Evolutionary conservation across 2,329 filamentous ascomycete genomes (phyloP), one percentile per base, ranked within the genome.

Genomic region (Colletotrichum gigasporum): DNA sequence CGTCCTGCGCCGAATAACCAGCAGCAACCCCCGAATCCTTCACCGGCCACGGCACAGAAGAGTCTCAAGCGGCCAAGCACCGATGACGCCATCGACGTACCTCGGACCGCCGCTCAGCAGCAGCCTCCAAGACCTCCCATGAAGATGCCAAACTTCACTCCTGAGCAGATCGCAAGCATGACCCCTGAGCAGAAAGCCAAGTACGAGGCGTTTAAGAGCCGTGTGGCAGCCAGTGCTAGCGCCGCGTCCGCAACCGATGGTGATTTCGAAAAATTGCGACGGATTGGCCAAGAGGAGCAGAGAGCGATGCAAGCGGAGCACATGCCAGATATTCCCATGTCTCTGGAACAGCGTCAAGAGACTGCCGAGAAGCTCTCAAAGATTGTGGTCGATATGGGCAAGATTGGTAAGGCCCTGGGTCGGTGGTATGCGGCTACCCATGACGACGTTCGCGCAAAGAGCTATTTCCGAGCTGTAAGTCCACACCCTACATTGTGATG

Each of bases 391-490:
- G 79, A 83, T 22, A 80, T 86, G 72, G 69, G 67, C 18, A 82
- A 81, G 67, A 73, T 86, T 18, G 79, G 79, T 16, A 80, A 78
- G 59, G 74, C 76, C 1, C 70, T 87, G 4, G 75, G 73, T 26
- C 80, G 74, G 20, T 87, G 84, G 84, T 87, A 83, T 65, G 69
- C 72, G 3, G 69, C 81, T 18, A 83, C 82, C 1, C 77, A 75
- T 14, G 84, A 87, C 60, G 84, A 87, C 56, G 70, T 68, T 10
- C 80, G 84, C 35, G 82, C 83, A 4, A 81, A 76, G 67, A 78
- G 80, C 74, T 87, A 85, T 67, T 85, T 87, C 75, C 80, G 79
- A 69, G 79, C 78, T 66, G 84, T 87, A 76, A 78, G 84, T 79
- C 10, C 18, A 37, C 26, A 35, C 5, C 4, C 24, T 32, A 14